phyloP scores from a whole-genome alignment of 768 basidiomycete genomes.

The Boletus edulis region DNA sequence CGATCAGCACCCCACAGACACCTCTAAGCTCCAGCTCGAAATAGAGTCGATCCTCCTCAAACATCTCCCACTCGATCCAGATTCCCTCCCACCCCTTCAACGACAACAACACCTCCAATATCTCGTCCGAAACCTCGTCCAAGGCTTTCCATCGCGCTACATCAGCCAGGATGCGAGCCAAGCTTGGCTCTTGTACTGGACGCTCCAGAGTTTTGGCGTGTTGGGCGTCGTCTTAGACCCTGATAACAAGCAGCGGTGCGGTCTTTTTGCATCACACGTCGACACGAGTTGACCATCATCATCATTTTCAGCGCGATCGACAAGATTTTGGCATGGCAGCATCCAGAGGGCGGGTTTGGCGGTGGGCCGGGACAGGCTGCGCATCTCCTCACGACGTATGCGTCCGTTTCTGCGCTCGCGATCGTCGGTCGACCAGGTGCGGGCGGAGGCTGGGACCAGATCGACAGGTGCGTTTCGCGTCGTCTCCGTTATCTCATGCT shows the following conservation, averaged over 20 bases:
- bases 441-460: slow-evolving; percentile 81
- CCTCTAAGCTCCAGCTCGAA: slow-evolving; percentile 58
- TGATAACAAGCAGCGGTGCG: slow-evolving; percentile 68
- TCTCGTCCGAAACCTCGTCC: slow-evolving; percentile 66
- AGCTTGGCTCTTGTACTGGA: slow-evolving; percentile 96
- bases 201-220: slow-evolving; percentile 76
- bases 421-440: slow-evolving; percentile 74
- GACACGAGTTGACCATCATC: background rate
- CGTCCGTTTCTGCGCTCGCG: slow-evolving; percentile 78
- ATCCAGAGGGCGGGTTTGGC: slow-evolving; percentile 85
- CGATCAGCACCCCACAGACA: slow-evolving; percentile 62
- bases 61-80: slow-evolving; percentile 43
- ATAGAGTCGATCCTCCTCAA: slow-evolving; percentile 65
- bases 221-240: slow-evolving; percentile 80
- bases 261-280: background rate
- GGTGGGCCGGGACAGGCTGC: slow-evolving; percentile 89
- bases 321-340: slow-evolving; percentile 79
- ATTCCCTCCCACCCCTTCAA: slow-evolving; percentile 43
- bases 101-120: slow-evolving; percentile 72
- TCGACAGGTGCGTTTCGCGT: slow-evolving; percentile 59
- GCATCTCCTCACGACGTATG: slow-evolving; percentile 90
- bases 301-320: slow-evolving; percentile 59
- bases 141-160: slow-evolving; percentile 80
- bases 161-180: slow-evolving; percentile 89
- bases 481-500: no score